Base-by-base conservation (phyloP, 2,329 filamentous ascomycete genomes). In the Aspergillus tanneri region DNA sequence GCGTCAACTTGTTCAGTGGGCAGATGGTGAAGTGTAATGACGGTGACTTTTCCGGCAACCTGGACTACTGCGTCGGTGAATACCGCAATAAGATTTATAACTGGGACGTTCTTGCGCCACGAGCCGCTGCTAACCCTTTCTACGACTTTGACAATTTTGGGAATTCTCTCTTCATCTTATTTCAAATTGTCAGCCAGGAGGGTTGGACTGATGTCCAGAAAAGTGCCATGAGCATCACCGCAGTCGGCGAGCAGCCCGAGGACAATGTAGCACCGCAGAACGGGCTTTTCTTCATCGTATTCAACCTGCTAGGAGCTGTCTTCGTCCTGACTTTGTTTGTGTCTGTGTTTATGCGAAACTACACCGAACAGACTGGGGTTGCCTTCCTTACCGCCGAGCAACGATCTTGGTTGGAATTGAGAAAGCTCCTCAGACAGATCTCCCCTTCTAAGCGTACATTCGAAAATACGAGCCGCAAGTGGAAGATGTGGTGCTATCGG, bases 301-400 rank as follows among this genome's bases (percentile, higher is more conserved):
- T 97, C 83, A 99, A 99, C 71, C 81, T 99, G 66, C 79, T 99
- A 60, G 90, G 90, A 24, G 93, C 93, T 0, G 92, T 99, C 55
- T 99, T 99, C 72, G 87, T 99, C 53, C 79, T 99, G 64, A 99
- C 93, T 1, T 76, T 99, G 64, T 99, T 99, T 69, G 95, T 99
- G 39, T 97, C 93, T 47, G 93, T 99, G 52, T 99, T 99, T 69
- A 99, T 99, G 93, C 89, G 93, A 52, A 99, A 96, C 68, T 99
- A 99, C 71, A 99, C 93, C 0, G 93, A 99, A 71, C 91, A 97
- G 71, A 99, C 93, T 0, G 93, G 93, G 1, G 93, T 99, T 35
- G 93, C 93, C 2, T 99, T 92, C 67, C 75, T 99, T 60, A 99
- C 93, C 1, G 87, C 91, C 0, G 93, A 99, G 61, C 93, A 99